A percentile compares a stretch with the other conserved stretches of the same genome.
phyloP scores from a whole-genome alignment of 257 asterid species.

The Nicotiana knightiana region DNA sequence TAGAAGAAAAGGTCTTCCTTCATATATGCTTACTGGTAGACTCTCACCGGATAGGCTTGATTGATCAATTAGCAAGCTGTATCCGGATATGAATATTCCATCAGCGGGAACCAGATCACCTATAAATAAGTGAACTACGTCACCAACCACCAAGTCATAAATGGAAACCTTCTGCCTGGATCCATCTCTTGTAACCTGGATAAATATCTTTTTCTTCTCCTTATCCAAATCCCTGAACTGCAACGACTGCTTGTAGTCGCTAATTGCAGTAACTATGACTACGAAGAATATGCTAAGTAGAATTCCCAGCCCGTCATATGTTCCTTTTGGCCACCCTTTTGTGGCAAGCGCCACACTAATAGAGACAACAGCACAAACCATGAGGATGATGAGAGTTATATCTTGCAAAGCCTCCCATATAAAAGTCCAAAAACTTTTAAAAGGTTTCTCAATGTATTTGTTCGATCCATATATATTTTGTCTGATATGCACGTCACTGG shows the following conservation, averaged over 20 bases:
- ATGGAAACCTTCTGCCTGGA: conserved; percentile 45
- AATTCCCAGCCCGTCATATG: conserved; percentile 70
- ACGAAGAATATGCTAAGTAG: conserved; percentile 57
- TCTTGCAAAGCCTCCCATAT: conserved; percentile 83
- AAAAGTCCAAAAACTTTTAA: conserved; percentile 58
- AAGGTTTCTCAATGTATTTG: conserved; percentile 53
- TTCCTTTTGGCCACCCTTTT: conserved; percentile 82
- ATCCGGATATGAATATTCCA: conserved; percentile 58
- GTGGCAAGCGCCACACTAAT: conserved; percentile 65
- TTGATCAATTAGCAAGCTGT: conserved; percentile 57
- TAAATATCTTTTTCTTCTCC: conserved; percentile 50
- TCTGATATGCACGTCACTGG: conserved; percentile 32
- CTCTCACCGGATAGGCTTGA: conserved; percentile 85
- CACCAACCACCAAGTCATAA: conserved; percentile 66
- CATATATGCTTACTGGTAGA: conserved; percentile 39
- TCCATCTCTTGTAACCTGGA: conserved; percentile 59
- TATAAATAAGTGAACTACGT: conserved; percentile 57
- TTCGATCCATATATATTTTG: conserved; percentile 51
- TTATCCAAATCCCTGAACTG: conserved; percentile 73
- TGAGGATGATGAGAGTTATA: conserved; percentile 56
- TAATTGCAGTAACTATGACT: conserved; percentile 62
- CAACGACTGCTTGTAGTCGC: conserved; percentile 76
- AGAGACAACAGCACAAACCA: conserved; percentile 67
- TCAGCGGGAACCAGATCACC: conserved; percentile 88
- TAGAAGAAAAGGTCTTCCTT: conserved; percentile 50